Evolutionary conservation across 1,139 yeast species (phyloP), one percentile per base, ranked within the genome.

Genomic region (Blastobotrys arbuscula): DNA sequence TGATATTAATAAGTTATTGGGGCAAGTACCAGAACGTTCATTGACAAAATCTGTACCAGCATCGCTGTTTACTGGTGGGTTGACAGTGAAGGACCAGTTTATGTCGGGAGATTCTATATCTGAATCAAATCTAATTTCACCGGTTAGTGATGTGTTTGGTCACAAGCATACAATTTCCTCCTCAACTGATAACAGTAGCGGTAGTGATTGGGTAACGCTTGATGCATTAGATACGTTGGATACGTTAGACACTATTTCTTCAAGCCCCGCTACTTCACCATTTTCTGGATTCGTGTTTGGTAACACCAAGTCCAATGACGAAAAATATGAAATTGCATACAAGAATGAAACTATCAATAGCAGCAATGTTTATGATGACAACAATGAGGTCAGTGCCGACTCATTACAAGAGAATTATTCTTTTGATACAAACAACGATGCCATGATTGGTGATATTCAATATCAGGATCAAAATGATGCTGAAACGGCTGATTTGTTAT

Each of bases 31-130:
- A 2, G 55, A 52, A 37, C 23, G 55, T 2, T 33, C 41, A 3
- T 46, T 50, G 15, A 52, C 55, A 2, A 38, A 46, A 34, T 52
- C 56, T 12, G 50, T 54, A 2, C 56, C 56, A 1, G 56, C 56
- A 12, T 24, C 41, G 5, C 33, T 42, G 10, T 3, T 38, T 23
- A n/a, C 19, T 16, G 30, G 12, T 9, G 33, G 18, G 8, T 13
- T 18, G 18, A 15, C 16, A 6, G 18, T 39, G n/a, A 13, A 26
- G 2, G 19, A 18, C 16, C 21, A 3, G 18, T 20, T 30, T 13
- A 15, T 18, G 31, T 9, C 4, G 12, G 45, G 24, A 3, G 45
- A 42, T 9, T 21, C 45, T 13, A 23, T 42, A 2, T 43, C 47
- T 2, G 42, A 43, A 10, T 37, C 24, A 3, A 37, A 37, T 26